Evolutionary conservation across 805 yeast genomes (phyloP).

Genomic region (Saccharomycopsis oosterbeekiorum): DNA sequence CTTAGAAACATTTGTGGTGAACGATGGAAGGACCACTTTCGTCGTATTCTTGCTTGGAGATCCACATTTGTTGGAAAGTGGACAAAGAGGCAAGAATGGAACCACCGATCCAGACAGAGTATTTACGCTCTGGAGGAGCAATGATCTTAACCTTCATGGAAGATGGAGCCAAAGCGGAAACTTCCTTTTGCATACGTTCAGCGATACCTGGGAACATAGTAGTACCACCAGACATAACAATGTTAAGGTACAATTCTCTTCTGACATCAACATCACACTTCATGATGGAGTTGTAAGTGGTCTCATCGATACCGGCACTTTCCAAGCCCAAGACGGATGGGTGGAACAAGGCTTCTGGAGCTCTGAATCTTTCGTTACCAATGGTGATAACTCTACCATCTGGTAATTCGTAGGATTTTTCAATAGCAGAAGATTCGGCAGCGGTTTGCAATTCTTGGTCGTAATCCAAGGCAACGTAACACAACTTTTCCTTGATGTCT

Average conservation of each 20-base stretch:
- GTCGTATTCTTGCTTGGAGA: slow-evolving; percentile 99
- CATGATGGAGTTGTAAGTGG: slow-evolving; percentile 88
- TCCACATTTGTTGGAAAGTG: slow-evolving; percentile 99
- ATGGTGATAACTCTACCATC: slow-evolving; percentile 99
- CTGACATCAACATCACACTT: slow-evolving; percentile 99
- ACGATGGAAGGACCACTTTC: slow-evolving; percentile 99
- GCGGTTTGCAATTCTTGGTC: slow-evolving; percentile 99
- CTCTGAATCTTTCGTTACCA: slow-evolving; percentile 99
- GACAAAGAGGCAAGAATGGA: slow-evolving; percentile 97
- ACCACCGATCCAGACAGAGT: slow-evolving; percentile 99
- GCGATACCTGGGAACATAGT: slow-evolving; percentile 99
- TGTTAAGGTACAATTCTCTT: slow-evolving; percentile 97
- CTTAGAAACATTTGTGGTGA: slow-evolving; percentile 88
- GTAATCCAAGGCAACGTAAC: slow-evolving; percentile 98
- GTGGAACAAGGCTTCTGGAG: slow-evolving; percentile 99
- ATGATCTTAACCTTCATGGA: slow-evolving; percentile 99
- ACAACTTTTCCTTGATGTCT: slow-evolving; percentile 96
- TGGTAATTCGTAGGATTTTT: slow-evolving; percentile 98
- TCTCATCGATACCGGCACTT: slow-evolving; percentile 99
- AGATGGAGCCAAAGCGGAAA: slow-evolving; percentile 98
- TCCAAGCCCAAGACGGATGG: slow-evolving; percentile 60
- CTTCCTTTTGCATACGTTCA: slow-evolving; percentile 99
- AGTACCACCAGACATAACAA: slow-evolving; percentile 99
- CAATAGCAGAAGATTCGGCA: slow-evolving; percentile 94
- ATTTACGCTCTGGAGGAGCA: slow-evolving; percentile 99